Evolutionary conservation across 1,284 basidiomycete genomes (phyloP).

Genomic region (Cystobasidium pallidum): DNA sequence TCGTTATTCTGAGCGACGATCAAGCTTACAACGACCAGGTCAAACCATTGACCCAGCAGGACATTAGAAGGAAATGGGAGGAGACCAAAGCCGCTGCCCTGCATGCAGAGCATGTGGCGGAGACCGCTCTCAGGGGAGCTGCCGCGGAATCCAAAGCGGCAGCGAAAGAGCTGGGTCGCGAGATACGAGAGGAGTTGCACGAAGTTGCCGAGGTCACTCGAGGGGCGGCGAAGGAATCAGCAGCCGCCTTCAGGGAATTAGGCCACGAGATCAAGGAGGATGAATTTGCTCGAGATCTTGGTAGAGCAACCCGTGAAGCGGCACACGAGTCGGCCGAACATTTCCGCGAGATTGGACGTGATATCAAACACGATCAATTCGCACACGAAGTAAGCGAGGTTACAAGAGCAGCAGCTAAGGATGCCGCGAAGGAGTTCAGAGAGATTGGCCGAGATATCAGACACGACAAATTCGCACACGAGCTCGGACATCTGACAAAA

Average conservation of each 20-base stretch:
- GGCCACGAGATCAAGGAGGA: slow-evolving; percentile 32
- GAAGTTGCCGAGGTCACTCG: background rate
- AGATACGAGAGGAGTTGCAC: background rate
- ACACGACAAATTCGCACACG: slow-evolving; percentile 12
- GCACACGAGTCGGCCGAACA: slow-evolving; percentile 8
- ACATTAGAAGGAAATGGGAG: slow-evolving; percentile 15
- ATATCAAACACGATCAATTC: slow-evolving; percentile 20
- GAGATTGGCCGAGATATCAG: slow-evolving; percentile 28
- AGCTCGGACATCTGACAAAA: background rate
- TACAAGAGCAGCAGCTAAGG: slow-evolving; percentile 11
- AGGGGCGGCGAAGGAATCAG: slow-evolving; percentile 16
- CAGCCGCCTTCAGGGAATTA: slow-evolving; percentile 16
- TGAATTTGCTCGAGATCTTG: background rate
- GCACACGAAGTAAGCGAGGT: slow-evolving; percentile 6
- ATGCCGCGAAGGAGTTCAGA: slow-evolving; percentile 5
- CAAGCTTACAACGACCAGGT: slow-evolving; percentile 18
- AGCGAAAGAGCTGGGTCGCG: slow-evolving; percentile 12
- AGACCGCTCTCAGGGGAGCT: background rate
- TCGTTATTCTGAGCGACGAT: slow-evolving; percentile 26
- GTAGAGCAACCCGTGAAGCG: background rate
- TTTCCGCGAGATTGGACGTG: slow-evolving; percentile 16
- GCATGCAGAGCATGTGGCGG: slow-evolving; percentile 9
- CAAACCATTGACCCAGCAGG: slow-evolving; percentile 7
- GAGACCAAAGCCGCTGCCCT: slow-evolving; percentile 20
- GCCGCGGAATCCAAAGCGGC: background rate